Conservation (phyloP, 1,284 basidiomycete species). For the Melanopsichium pennsylvanicum region DNA sequence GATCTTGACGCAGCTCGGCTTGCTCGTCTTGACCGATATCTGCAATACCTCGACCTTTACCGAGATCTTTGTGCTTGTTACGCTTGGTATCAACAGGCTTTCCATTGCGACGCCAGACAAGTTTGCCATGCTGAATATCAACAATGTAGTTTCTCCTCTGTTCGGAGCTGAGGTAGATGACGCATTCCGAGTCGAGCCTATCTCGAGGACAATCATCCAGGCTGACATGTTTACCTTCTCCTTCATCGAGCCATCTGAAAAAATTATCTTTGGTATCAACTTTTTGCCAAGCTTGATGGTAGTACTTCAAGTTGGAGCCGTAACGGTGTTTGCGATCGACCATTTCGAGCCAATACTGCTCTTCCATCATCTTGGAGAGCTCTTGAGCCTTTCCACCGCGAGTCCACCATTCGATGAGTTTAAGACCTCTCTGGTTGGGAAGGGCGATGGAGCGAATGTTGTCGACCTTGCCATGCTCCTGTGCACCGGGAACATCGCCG, state of each 20-base stretch:
- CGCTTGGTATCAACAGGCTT: constrained; percentile 69
- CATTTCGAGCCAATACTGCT: constrained; percentile 58
- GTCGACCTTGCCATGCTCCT: constrained; percentile 56
- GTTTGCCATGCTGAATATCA: constrained; percentile 72
- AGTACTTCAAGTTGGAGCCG: constrained; percentile 59
- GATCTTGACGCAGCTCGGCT: constrained; percentile 26
- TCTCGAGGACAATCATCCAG: constrained; percentile 75
- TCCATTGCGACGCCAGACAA: constrained; percentile 77
- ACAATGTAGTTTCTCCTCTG: constrained; percentile 79
- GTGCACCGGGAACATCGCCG: constrained; percentile 52
- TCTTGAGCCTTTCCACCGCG: constrained; percentile 52
- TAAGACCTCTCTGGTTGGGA: constrained; percentile 38
- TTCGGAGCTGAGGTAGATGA: constrained; percentile 68
- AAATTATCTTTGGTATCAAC: constrained; percentile 54
- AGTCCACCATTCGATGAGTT: constrained; percentile 55
- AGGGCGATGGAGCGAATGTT: constrained; percentile 54
- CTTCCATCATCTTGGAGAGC: constrained; percentile 58
- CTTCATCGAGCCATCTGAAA: constrained; percentile 74
- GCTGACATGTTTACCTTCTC: constrained; percentile 74
- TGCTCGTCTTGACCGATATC: constrained; percentile 55
- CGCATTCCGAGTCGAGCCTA: constrained; percentile 74
- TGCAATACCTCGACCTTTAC: constrained; percentile 62
- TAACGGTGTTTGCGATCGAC: constrained; percentile 57
- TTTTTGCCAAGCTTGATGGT: constrained; percentile 52
- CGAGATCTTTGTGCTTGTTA: constrained; percentile 56